Evolutionary conservation across 257 asterid species (phyloP), one percentile per base, ranked within the genome.

Genomic region (Linderniella brevidens): DNA sequence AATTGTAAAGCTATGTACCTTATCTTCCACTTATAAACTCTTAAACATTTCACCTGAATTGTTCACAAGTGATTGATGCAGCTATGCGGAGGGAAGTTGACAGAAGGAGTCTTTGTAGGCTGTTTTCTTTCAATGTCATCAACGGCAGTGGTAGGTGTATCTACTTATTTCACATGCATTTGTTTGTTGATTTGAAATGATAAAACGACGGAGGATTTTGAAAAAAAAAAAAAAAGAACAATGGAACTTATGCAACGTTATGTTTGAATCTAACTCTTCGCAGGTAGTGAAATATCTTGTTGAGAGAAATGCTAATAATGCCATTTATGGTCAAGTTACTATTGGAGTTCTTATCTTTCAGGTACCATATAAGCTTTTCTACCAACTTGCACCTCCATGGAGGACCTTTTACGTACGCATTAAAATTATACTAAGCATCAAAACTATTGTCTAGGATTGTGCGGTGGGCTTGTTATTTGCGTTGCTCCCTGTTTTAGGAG

Each of bases 61-160:
- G 46, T 56, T 53, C 54, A 39, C 12, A 41, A 49, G 32, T 56
- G 25, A 41, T 50, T 60, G 61, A 32, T 62, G 71, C 79, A 86
- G 97, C 55, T 86, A 8, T 87, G 92, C 54, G 93, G 95, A 60
- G 97, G 83, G 54, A 73, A 74, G 74, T 57, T 82, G 72, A 79
- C 94, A 16, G 95, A 87, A 63, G 97, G 97, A 50, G 73, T 87
- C 35, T 87, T 87, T 65, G 78, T 87, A 40, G 97, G 97, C 56
- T 79, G 87, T 61, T 87, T 87, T 62, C 92, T 87, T 56, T 87
- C 97, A 45, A 82, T 87, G 97, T 87, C 97, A 35, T 87, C 97
- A 56, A 87, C 97, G 16, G 97, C 95, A 57, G 75, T 87, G 82
- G 97, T 87, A 71, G 17, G 15, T 59, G n/a, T 35, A 57, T 50